Evolutionary conservation across 805 yeast species (phyloP).

Genomic region (Nadsonia fulvescens): DNA sequence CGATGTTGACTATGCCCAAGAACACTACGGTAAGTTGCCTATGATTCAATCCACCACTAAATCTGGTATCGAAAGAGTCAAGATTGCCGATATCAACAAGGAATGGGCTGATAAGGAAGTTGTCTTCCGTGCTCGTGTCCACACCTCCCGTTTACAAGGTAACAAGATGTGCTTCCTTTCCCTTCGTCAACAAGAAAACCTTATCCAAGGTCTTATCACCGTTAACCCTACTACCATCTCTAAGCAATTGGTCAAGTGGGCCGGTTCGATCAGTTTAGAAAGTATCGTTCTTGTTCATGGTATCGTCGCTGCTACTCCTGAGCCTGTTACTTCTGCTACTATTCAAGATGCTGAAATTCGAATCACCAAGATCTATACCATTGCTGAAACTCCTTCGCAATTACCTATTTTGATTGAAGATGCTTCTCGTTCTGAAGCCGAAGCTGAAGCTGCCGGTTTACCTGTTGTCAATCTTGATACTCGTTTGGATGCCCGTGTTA

Average conservation of each 20-base stretch:
- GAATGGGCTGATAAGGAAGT: constrained; percentile 58
- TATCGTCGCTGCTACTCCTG: constrained; percentile 63
- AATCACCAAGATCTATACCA: constrained; percentile 51
- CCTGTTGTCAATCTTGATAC: constrained; percentile 95
- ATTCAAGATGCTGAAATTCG: constrained; percentile 79
- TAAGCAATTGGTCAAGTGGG: constrained; percentile 95
- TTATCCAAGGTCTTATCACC: constrained; percentile 72
- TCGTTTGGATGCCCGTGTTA: constrained; percentile 84
- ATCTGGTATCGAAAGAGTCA: constrained; percentile 46
- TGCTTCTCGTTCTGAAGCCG: constrained; percentile 84
- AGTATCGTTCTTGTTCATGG: constrained; percentile 87
- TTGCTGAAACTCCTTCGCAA: constrained; percentile 79
- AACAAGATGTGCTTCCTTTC: constrained; percentile 84
- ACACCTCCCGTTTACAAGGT: constrained; percentile 86
- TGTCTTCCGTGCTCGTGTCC: constrained; percentile 83
- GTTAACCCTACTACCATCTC: constrained; percentile 54
- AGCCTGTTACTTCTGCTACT: constrained; percentile 76
- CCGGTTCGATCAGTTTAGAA: constrained; percentile 69
- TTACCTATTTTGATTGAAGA: constrained; percentile 92
- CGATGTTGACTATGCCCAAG: constrained; percentile 75
- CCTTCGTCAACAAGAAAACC: constrained; percentile 73
- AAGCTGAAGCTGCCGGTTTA: constrained; percentile 59
- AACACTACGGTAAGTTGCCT: constrained; percentile 77
- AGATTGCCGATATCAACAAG: constrained; percentile 33
- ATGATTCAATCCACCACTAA: constrained; percentile 59